Percentiles rank a stretch among this genome's conserved stretches.
Evolutionary conservation across 257 asterid species (phyloP).

Genomic region (Solanum appendiculatum): DNA sequence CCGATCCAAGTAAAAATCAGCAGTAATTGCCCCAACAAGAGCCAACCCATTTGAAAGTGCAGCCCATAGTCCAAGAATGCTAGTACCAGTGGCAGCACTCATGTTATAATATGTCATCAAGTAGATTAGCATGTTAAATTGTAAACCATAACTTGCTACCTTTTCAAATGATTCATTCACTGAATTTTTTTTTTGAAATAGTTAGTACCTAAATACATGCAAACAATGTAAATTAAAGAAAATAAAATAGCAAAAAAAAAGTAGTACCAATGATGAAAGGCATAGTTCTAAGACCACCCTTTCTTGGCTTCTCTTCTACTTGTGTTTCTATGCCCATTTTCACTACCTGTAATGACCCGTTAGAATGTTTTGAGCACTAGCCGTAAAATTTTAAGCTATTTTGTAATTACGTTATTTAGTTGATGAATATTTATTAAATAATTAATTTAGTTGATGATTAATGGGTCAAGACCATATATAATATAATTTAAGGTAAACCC

Average conservation of each 20-base stretch:
- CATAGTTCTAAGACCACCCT: not conserved
- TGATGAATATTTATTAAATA: no score
- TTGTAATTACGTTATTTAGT: no score
- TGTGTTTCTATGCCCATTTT: not conserved
- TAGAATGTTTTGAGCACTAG: no score
- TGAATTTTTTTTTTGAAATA: no score
- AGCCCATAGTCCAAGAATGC: not conserved
- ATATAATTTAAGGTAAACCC: no score
- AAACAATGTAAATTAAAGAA: not conserved
- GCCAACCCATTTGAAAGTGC: constrained; percentile 3
- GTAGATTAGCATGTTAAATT: not conserved
- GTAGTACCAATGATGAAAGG: not conserved
- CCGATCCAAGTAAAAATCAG: constrained; percentile 7
- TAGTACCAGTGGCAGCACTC: not conserved
- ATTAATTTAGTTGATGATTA: no score
- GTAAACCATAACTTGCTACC: not conserved
- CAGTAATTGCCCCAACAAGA: not conserved
- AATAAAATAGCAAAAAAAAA: not conserved
- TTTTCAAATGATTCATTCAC: not conserved
- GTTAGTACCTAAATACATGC: not conserved
- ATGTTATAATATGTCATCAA: not conserved
- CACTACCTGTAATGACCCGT: no score
- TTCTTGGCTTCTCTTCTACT: not conserved
- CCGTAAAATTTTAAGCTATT: no score
- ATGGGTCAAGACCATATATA: no score